Evolutionary conservation across 2,329 filamentous ascomycete genomes (phyloP), one percentile per base, ranked within the genome.

Genomic region (Pleoardoris graminearum): DNA sequence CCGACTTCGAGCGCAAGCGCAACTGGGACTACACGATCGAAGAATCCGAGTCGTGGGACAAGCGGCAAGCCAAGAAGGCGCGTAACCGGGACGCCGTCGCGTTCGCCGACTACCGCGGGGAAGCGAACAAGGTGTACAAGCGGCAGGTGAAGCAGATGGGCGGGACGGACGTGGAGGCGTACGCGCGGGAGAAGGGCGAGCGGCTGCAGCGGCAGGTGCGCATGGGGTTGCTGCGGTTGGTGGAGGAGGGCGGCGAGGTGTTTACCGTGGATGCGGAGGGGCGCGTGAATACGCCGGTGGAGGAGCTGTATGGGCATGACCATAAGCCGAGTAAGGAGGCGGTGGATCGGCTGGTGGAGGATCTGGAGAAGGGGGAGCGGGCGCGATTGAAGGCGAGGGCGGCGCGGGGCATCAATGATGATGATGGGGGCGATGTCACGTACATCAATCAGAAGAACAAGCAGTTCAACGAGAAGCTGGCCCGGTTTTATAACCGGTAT

Each of bases 381-480:
- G 82, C 86, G 47, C 82, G 91, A 46, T 70, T 96, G 68, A 95
- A 92, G 82, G 95, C 95, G 79, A 82, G 91, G 65, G 86, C 84
- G 71, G 90, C 95, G 60, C 82, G 91, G 48, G 85, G 89, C 71
- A 84, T 85, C 11, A 84, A 86, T 71, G 75, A 78, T 57, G 91
- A 92, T 53, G 91, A 96, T 58, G 89, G 92, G 42, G 88, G 85
- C 23, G 94, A 99, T 75, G 89, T 97, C 65, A 97, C 93, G 7
- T 97, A 96, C 76, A 99, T 99, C 83, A 99, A 99, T 77, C 91
- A 97, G 77, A 97, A 99, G 69, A 99, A 99, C 82, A 97, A 97
- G 82, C 91, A 97, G 81, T 99, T 99, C 80, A 99, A 99, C 85
- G 87, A 96, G 79, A 97, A 99, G 79, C 80, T 99, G 74, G 82